Conservation (phyloP, 768 basidiomycete species). For the Rhodotorula toruloides region DNA sequence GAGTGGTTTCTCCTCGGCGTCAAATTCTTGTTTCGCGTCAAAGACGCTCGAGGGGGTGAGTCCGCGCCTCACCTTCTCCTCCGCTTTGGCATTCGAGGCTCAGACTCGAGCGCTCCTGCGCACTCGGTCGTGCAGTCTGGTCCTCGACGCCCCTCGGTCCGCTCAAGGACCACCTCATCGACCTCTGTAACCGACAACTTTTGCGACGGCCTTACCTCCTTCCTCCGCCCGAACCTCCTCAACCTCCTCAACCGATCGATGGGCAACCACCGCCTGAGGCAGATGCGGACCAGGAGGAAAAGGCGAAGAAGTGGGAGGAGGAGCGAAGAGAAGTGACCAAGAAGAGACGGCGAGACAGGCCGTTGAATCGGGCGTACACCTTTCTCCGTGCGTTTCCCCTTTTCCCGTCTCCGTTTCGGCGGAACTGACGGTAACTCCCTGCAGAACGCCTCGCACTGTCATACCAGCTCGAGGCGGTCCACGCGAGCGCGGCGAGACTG, state of each 20-base stretch:
- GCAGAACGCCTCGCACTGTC: slow-evolving; percentile 84
- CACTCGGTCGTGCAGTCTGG: slow-evolving; percentile 21
- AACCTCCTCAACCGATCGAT: background rate
- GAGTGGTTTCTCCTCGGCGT: slow-evolving; percentile 57
- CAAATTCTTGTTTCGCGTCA: slow-evolving; percentile 62
- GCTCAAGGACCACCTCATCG: slow-evolving; percentile 39
- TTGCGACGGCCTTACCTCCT: slow-evolving; percentile 15
- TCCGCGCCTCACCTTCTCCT: background rate
- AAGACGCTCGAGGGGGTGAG: slow-evolving; percentile 43
- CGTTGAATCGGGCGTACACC: slow-evolving; percentile 77
- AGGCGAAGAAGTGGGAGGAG: background rate
- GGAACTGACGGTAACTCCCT: background rate
- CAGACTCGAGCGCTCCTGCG: slow-evolving; percentile 9
- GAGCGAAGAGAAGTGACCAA: background rate
- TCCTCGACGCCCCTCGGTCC: slow-evolving; percentile 27
- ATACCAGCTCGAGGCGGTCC: slow-evolving; percentile 82
- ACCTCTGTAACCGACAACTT: slow-evolving; percentile 38
- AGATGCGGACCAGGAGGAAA: background rate
- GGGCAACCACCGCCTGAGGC: background rate
- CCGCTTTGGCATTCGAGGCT: background rate
- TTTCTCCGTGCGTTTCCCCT: slow-evolving; percentile 66
- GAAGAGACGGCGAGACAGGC: slow-evolving; percentile 55
- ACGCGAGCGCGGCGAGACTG: slow-evolving; percentile 42
- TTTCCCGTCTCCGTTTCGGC: background rate
- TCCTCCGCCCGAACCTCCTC: background rate